Percentiles rank a stretch among this genome's conserved stretches.
phyloP scores from a whole-genome alignment of 163 green algal species.

The Chlorella variabilis region DNA sequence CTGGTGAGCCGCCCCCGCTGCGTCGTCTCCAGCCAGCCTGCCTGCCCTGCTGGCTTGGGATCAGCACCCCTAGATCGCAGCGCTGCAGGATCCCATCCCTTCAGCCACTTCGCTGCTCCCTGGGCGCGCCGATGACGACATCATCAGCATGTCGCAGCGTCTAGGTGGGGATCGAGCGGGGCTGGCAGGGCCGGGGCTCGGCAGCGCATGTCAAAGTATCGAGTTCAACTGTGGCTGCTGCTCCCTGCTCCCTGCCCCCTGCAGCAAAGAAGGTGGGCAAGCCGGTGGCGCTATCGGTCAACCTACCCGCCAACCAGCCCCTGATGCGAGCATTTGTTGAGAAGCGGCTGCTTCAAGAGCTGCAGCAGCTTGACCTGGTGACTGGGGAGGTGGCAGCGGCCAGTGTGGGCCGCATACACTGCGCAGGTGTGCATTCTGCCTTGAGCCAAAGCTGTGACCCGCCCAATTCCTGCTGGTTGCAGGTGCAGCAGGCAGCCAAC shows the following conservation, averaged over 20 bases:
- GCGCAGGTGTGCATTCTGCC: too few species aligned
- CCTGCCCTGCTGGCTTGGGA: too few species aligned
- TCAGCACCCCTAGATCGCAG: too few species aligned
- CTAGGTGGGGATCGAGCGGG: slow-evolving; percentile 17
- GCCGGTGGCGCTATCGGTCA: slow-evolving; percentile 39
- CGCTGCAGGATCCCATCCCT: slow-evolving; percentile 15
- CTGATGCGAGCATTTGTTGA: slow-evolving; percentile 20
- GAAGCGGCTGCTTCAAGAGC: slow-evolving; percentile 34
- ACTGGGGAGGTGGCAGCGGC: not conserved
- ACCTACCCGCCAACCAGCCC: slow-evolving; percentile 33
- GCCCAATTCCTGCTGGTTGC: not conserved
- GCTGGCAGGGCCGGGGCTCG: too few species aligned
- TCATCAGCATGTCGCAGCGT: slow-evolving; percentile 32
- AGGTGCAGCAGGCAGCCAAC: slow-evolving; percentile 20
- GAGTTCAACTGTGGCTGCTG: too few species aligned
- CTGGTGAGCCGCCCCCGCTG: not conserved
- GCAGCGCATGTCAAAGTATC: too few species aligned
- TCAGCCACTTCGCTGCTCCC: slow-evolving; percentile 36
- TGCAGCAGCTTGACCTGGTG: slow-evolving; percentile 36
- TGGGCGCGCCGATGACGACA: slow-evolving; percentile 12
- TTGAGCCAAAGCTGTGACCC: too few species aligned
- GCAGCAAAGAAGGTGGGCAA: slow-evolving; percentile 25
- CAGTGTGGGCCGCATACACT: too few species aligned
- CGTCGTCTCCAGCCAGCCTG: not conserved
- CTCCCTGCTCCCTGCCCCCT: too few species aligned